phyloP scores from a whole-genome alignment of 1,139 yeast genomes.

The Pichia norvegensis region DNA sequence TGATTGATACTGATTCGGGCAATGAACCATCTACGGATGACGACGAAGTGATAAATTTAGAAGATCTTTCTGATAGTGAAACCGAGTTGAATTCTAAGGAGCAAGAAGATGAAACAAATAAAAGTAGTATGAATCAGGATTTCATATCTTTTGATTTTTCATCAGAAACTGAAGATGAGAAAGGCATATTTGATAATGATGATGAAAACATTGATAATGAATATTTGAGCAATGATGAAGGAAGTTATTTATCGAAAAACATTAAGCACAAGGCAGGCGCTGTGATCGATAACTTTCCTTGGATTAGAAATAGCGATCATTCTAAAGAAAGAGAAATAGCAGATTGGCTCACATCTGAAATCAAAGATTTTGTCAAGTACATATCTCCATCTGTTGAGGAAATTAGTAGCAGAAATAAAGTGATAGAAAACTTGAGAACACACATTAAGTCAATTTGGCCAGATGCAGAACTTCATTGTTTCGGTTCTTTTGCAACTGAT shows the following conservation, averaged over 20 bases:
- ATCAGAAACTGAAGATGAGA: constrained; percentile 29
- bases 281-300: constrained; percentile 51
- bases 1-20: constrained; percentile 2
- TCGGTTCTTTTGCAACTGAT: constrained; percentile 95
- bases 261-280: constrained; percentile 22
- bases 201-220: constrained; percentile 18
- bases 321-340: constrained; percentile 68
- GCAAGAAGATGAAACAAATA: background rate
- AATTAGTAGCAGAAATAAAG: constrained; percentile 57
- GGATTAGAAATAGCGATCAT: constrained; percentile 74
- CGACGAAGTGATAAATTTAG: background rate
- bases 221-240: constrained; percentile 29
- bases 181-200: constrained; percentile 23
- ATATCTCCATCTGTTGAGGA: constrained; percentile 81
- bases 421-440: constrained; percentile 52
- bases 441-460: constrained; percentile 65
- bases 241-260: constrained; percentile 23
- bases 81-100: background rate
- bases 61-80: background rate
- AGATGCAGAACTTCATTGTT: constrained; percentile 74
- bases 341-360: constrained; percentile 84
- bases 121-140: constrained; percentile 41
- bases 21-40: constrained; percentile 2
- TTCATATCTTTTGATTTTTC: constrained; percentile 55
- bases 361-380: constrained; percentile 77